phyloP scores from a whole-genome alignment of 805 yeast species.

The Ogataea haglerorum region DNA sequence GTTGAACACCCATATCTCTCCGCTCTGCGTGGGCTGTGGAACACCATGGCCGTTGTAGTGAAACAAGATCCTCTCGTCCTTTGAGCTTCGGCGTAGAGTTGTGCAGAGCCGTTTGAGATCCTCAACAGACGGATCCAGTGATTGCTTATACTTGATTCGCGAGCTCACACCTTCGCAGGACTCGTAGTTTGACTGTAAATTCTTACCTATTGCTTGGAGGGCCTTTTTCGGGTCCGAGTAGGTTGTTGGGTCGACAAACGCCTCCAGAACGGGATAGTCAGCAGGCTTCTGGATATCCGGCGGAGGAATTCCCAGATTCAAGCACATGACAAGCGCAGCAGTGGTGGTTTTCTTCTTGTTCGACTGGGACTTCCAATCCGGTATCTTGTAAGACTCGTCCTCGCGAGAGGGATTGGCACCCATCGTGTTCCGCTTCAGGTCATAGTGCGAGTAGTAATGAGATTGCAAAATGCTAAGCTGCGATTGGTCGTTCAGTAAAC shows the following conservation, averaged over 20 bases:
- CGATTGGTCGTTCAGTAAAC: constrained; percentile 31
- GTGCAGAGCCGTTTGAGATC: constrained; percentile 91
- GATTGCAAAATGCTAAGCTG: constrained; percentile 29
- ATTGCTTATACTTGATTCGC: constrained; percentile 85
- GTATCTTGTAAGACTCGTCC: constrained; percentile 63
- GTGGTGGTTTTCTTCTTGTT: constrained; percentile 90
- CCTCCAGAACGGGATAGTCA: constrained; percentile 87
- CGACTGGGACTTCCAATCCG: constrained; percentile 88
- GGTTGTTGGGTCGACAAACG: constrained; percentile 87
- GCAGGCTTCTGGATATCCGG: constrained; percentile 92
- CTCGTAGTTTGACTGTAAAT: constrained; percentile 84
- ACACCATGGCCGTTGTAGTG: constrained; percentile 99
- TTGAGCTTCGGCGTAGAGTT: constrained; percentile 82
- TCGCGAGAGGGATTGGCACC: constrained; percentile 73
- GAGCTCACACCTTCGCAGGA: constrained; percentile 57
- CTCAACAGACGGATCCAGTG: constrained; percentile 92
- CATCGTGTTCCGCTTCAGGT: constrained; percentile 87
- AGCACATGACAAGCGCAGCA: constrained; percentile 87
- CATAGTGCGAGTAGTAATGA: constrained; percentile 56
- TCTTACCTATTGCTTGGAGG: constrained; percentile 85
- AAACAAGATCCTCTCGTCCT: constrained; percentile 88
- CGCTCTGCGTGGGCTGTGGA: constrained; percentile 93
- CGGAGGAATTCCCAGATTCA: constrained; percentile 94
- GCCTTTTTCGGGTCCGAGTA: constrained; percentile 87
- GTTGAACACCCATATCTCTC: constrained; percentile 98